A percentile compares a stretch with the other conserved stretches of the same genome.
Evolutionary conservation across 225 moss, liverwort and hornwort species (phyloP).

Genomic region (Thuidium tamariscinum): DNA sequence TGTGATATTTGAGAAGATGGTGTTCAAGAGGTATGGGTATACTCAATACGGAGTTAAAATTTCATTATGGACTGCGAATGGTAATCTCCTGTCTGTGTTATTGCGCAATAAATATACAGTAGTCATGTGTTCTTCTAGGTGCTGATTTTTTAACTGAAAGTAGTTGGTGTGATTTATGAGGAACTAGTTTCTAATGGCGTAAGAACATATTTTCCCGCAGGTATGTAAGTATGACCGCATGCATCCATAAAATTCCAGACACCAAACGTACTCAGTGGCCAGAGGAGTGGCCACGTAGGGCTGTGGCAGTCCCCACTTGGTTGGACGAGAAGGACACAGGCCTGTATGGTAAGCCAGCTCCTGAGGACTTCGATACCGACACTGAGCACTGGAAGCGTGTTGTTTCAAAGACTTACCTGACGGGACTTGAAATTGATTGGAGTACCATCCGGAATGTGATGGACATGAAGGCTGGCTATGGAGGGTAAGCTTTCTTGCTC

Average conservation of each 20-base stretch:
- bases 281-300: constrained; percentile 50
- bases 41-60: background rate
- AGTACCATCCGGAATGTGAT: constrained; percentile 12
- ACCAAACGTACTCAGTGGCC: constrained; percentile 55
- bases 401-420: constrained; percentile 41
- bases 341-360: constrained; percentile 65
- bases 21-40: background rate
- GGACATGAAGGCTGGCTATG: constrained; percentile 31
- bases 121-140: background rate
- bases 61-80: background rate
- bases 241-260: constrained; percentile 67
- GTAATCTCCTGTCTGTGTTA: background rate
- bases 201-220: background rate
- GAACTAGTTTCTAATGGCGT: background rate
- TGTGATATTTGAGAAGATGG: background rate
- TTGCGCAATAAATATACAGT: background rate
- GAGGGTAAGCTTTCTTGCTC: background rate
- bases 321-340: constrained; percentile 58
- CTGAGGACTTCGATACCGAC: constrained; percentile 53
- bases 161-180: background rate
- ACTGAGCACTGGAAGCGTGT: constrained; percentile 65
- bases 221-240: constrained; percentile 72
- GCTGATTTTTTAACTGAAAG: background rate
- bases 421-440: constrained; percentile 15
- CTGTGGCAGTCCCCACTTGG: constrained; percentile 49